phyloP scores from a whole-genome alignment of 495 filamentous ascomycete genomes.

The Letharia lupina region DNA sequence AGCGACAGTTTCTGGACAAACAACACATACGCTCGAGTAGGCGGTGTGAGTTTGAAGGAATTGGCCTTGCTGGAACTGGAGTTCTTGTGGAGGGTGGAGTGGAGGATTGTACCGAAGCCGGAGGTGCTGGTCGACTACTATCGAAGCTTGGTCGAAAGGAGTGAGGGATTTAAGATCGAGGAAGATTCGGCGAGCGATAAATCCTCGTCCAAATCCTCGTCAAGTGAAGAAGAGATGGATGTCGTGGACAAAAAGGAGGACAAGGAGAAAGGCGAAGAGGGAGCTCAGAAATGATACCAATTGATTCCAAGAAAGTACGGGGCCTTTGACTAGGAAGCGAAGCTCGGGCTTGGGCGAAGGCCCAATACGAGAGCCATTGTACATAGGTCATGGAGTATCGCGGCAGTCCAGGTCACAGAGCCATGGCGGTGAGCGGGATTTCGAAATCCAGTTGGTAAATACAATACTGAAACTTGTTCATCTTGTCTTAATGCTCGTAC shows the following conservation, averaged over 20 bases:
- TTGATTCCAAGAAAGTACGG: neutral
- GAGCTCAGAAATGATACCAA: constrained; percentile 1
- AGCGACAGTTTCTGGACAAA: constrained; percentile 98
- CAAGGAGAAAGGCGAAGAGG: constrained; percentile 8
- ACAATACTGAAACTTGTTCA: neutral
- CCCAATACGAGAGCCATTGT: neutral
- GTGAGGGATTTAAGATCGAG: constrained; percentile 51
- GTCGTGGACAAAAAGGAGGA: constrained; percentile 7
- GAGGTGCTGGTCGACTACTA: constrained; percentile 93
- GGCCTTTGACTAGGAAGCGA: neutral
- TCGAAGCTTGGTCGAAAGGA: constrained; percentile 67
- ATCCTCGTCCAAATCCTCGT: constrained; percentile 3
- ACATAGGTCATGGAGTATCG: neutral
- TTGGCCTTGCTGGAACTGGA: constrained; percentile 90
- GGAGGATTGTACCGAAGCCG: constrained; percentile 92
- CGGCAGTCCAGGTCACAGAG: neutral
- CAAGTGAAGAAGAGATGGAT: constrained; percentile 13
- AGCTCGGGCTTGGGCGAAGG: neutral
- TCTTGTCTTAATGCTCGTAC: neutral
- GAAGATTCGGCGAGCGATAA: constrained; percentile 17
- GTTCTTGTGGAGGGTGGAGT: constrained; percentile 82
- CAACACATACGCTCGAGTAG: constrained; percentile 85
- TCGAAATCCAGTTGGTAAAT: neutral
- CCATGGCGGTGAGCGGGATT: neutral
- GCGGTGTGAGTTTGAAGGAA: constrained; percentile 80